phyloP scores from a whole-genome alignment of 495 filamentous ascomycete genomes.

The Lophium mytilinum region DNA sequence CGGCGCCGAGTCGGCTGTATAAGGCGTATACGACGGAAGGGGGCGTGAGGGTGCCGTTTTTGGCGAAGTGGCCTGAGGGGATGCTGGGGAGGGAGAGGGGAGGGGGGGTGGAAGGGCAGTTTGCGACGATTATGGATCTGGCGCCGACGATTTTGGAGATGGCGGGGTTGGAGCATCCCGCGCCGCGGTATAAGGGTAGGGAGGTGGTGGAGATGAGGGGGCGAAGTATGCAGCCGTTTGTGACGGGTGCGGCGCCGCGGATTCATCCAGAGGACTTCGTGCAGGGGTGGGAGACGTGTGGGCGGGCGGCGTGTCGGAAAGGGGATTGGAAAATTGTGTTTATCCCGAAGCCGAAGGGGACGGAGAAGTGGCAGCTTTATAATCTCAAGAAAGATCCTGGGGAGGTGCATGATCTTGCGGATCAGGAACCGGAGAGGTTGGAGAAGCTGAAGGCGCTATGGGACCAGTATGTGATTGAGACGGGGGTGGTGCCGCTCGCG shows the following conservation, averaged over 20 bases:
- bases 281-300: slow-evolving; percentile 36
- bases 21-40: slow-evolving; percentile 58
- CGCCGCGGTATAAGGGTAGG: slow-evolving; percentile 47
- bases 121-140: slow-evolving; percentile 58
- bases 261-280: slow-evolving; percentile 41
- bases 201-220: slow-evolving; percentile 55
- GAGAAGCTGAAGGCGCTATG: slow-evolving; percentile 40
- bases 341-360: slow-evolving; percentile 28
- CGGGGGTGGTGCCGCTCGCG: slow-evolving; percentile 42
- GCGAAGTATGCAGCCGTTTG: slow-evolving; percentile 39
- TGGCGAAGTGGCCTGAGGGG: slow-evolving; percentile 35
- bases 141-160: slow-evolving; percentile 54
- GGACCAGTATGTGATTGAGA: slow-evolving; percentile 55
- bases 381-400: slow-evolving; percentile 29
- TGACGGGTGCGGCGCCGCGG: slow-evolving; percentile 27
- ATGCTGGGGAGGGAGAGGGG: neutral
- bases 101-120: slow-evolving; percentile 45
- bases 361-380: slow-evolving; percentile 33
- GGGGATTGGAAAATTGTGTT: slow-evolving; percentile 33
- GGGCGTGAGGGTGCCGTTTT: slow-evolving; percentile 51
- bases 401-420: slow-evolving; percentile 29
- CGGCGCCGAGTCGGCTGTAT: slow-evolving; percentile 53
- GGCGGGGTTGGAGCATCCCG: slow-evolving; percentile 52
- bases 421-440: slow-evolving; percentile 26
- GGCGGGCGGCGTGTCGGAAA: slow-evolving; percentile 27